Conservation (phyloP, 306 rosid species). For the Prunus armeniaca region DNA sequence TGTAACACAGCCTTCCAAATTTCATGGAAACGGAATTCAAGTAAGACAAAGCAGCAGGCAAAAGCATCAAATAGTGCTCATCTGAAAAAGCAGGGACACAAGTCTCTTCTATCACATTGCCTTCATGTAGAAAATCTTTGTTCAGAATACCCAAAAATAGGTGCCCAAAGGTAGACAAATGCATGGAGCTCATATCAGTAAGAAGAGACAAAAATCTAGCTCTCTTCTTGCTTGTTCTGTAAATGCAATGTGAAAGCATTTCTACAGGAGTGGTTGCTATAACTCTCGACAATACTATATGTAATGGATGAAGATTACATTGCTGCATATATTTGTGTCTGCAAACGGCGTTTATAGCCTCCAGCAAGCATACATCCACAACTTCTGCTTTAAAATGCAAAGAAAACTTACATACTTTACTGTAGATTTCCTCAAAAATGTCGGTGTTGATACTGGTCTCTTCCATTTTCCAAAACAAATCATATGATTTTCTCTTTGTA, state of each 20-base stretch:
- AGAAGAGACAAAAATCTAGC: conserved; percentile 69
- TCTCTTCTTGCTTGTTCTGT: conserved; percentile 41
- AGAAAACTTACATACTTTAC: conserved; percentile 40
- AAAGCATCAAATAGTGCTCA: conserved; percentile 63
- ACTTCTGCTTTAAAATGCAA: conserved; percentile 44
- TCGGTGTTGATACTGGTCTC: conserved; percentile 28
- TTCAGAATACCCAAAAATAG: conserved; percentile 43
- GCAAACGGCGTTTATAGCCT: conserved; percentile 53
- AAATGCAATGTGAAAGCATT: conserved; percentile 51
- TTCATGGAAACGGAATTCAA: conserved; percentile 47
- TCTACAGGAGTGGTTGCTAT: conserved; percentile 55
- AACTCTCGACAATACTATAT: conserved; percentile 51
- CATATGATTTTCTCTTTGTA: conserved; percentile 43
- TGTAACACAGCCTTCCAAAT: conserved; percentile 36
- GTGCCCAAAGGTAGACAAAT: conserved; percentile 71
- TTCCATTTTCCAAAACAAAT: conserved; percentile 58
- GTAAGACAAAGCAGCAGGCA: conserved; percentile 66
- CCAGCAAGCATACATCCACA: conserved; percentile 68
- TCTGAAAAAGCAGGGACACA: conserved; percentile 44
- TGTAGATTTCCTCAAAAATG: conserved; percentile 63
- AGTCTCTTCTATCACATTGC: conserved; percentile 28
- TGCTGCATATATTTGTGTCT: conserved; percentile 45
- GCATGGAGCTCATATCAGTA: conserved; percentile 64
- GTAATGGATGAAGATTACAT: conserved; percentile 49
- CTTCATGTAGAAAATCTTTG: conserved; percentile 33